Percentiles rank a stretch among this genome's conserved stretches.
Evolutionary conservation across 129 eudicot species (phyloP).

Genomic region (Pulicaria dysenterica): DNA sequence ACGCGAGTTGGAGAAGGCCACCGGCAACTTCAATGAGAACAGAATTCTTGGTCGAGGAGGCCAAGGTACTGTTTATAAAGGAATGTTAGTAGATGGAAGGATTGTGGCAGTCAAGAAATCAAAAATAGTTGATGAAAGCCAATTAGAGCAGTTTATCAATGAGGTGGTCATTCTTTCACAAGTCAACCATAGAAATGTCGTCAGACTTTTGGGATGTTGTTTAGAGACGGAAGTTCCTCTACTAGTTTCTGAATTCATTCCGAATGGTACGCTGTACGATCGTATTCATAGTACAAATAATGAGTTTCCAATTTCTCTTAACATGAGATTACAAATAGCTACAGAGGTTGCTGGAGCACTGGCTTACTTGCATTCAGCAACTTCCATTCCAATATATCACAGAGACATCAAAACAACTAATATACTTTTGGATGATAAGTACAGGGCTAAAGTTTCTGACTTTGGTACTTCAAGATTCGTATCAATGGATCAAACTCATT

Average conservation of each 20-base stretch:
- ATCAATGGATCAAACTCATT: too few relatives aligned
- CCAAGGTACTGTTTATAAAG: slow-evolving; percentile 40
- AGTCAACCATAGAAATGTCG: slow-evolving; percentile 39
- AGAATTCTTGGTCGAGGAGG: slow-evolving; percentile 40
- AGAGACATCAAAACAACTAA: too few relatives aligned
- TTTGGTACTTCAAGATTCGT: too few relatives aligned
- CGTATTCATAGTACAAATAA: slow-evolving; percentile 15
- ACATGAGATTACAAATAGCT: too few relatives aligned
- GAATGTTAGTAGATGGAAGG: slow-evolving; percentile 29
- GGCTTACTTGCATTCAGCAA: too few relatives aligned
- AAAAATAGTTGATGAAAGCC: slow-evolving; percentile 25
- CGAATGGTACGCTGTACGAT: slow-evolving; percentile 36
- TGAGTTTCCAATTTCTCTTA: slow-evolving; percentile 19
- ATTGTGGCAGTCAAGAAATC: slow-evolving; percentile 39
- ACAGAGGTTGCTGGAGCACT: too few relatives aligned
- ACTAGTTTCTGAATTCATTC: slow-evolving; percentile 37
- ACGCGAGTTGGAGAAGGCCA: slow-evolving; percentile 36
- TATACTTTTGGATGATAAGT: too few relatives aligned
- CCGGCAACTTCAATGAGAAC: slow-evolving; percentile 28
- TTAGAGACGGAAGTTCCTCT: slow-evolving; percentile 42
- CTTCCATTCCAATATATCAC: too few relatives aligned
- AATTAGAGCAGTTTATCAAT: slow-evolving; percentile 35
- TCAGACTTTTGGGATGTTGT: slow-evolving; percentile 40
- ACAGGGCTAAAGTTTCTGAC: too few relatives aligned
- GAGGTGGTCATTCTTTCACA: slow-evolving; percentile 43